Evolutionary conservation across 208 protist species (phyloP).

Genomic region (Leishmania lainsoni): DNA sequence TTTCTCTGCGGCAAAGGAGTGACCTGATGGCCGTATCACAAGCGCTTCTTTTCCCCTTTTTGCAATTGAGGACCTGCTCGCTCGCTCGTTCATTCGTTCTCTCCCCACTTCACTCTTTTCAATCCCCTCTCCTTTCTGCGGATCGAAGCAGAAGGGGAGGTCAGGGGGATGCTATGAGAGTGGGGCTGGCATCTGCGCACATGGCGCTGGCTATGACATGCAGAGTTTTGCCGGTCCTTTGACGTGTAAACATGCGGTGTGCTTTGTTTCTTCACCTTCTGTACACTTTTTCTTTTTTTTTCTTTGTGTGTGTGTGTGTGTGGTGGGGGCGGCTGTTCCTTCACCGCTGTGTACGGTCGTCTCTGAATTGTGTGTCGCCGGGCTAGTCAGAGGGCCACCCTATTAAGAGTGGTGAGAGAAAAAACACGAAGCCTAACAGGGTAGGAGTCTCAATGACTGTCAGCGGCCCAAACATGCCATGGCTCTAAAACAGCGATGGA

Average conservation of each 20-base stretch:
- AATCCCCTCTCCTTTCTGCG: neutral
- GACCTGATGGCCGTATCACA: neutral
- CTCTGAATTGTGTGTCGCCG: neutral
- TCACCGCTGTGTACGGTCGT: neutral
- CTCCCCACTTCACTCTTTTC: neutral
- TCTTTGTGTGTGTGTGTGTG: no score
- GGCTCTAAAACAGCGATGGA: neutral
- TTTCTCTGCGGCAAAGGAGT: neutral
- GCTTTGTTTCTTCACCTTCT: neutral
- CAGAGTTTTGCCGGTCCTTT: neutral
- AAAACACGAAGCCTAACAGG: neutral
- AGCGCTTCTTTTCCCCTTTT: neutral
- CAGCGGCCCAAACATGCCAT: neutral
- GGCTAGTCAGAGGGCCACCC: neutral
- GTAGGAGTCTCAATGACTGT: neutral
- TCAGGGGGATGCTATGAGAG: neutral
- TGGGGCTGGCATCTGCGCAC: neutral
- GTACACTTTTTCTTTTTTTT: neutral
- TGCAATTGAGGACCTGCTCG: neutral
- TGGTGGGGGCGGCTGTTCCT: neutral
- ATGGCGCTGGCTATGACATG: neutral
- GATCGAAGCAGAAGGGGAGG: neutral
- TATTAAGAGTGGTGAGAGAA: neutral
- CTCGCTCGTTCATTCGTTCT: neutral
- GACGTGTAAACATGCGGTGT: neutral